Percentiles rank a stretch among this genome's conserved stretches.
Conservation (phyloP, 1,139 yeast genomes). For the Nematodospora anomalae region DNA sequence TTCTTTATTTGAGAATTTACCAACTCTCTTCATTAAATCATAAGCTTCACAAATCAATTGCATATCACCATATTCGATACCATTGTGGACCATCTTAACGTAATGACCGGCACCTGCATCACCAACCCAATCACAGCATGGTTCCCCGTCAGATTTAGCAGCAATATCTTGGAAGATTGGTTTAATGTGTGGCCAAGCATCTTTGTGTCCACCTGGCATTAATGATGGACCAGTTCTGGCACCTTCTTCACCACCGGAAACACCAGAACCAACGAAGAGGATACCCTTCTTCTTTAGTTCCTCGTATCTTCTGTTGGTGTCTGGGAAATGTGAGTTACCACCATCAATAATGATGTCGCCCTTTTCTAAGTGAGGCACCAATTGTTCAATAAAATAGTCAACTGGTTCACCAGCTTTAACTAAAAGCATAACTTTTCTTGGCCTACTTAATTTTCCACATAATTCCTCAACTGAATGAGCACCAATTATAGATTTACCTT, state of each 20-base stretch:
- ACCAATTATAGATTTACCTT: conserved; percentile 93
- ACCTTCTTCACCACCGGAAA: conserved; percentile 99
- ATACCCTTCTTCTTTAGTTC: conserved; percentile 87
- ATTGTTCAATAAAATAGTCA: conserved; percentile 84
- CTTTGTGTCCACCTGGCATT: conserved; percentile 99
- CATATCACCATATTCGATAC: conserved; percentile 99
- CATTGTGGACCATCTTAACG: conserved; percentile 99
- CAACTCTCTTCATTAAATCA: conserved; percentile 92
- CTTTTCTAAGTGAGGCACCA: conserved; percentile 87
- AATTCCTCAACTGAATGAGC: conserved; percentile 92
- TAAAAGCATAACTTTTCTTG: conserved; percentile 90
- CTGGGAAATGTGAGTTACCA: conserved; percentile 99
- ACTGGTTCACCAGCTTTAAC: conserved; percentile 98
- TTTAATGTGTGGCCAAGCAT: conserved; percentile 99
- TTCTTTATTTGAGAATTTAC: conserved; percentile 87
- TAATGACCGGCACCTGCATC: conserved; percentile 99
- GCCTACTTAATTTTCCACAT: conserved; percentile 87
- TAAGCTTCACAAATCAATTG: conserved; percentile 98
- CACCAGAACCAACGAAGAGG: conserved; percentile 97
- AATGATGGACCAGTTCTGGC: conserved; percentile 98
- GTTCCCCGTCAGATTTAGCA: conserved; percentile 97
- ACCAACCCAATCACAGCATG: conserved; percentile 99
- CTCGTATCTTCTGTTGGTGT: conserved; percentile 92
- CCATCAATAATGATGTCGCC: conserved; percentile 99
- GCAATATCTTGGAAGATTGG: conserved; percentile 93